phyloP scores from a whole-genome alignment of 2,329 filamentous ascomycete species.

The Penicillium sp. region DNA sequence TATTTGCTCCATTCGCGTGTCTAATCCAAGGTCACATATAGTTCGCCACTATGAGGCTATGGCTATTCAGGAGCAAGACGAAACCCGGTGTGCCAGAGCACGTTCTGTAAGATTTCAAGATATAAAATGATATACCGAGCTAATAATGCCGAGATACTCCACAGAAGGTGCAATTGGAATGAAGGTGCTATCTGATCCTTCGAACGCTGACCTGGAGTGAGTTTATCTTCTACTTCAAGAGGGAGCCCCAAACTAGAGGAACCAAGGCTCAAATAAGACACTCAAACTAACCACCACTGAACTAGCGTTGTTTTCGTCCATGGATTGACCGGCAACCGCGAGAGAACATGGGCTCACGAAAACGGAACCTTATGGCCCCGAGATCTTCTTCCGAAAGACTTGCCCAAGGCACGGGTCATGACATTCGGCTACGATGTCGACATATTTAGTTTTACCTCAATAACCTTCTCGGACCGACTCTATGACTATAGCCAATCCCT shows the following conservation, averaged over 20 bases:
- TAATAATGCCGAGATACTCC: not conserved
- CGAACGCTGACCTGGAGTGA: constrained; percentile 3
- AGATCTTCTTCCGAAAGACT: constrained; percentile 16
- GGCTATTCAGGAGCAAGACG: constrained; percentile 3
- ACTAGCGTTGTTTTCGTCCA: constrained; percentile 2
- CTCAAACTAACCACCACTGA: not conserved
- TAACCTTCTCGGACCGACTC: not conserved
- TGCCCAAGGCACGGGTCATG: constrained; percentile 4
- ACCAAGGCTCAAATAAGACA: not conserved
- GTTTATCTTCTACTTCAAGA: not conserved
- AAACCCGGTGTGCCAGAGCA: not conserved
- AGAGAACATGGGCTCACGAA: constrained; percentile 6
- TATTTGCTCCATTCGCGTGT: not conserved
- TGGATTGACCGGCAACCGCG: constrained; percentile 1
- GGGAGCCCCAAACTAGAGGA: not conserved
- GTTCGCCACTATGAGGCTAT: not conserved
- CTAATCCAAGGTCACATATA: not conserved
- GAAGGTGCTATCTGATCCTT: not conserved
- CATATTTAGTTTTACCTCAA: not conserved
- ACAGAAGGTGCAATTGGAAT: constrained; percentile 1
- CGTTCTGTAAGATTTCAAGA: not conserved
- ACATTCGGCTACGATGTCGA: constrained; percentile 5
- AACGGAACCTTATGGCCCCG: constrained; percentile 23
- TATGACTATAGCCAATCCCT: constrained; percentile 3
- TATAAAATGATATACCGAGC: not conserved